Evolutionary conservation across 345 rosid genomes (phyloP), one percentile per base, ranked within the genome.

Genomic region (Lenwebbia sp.): DNA sequence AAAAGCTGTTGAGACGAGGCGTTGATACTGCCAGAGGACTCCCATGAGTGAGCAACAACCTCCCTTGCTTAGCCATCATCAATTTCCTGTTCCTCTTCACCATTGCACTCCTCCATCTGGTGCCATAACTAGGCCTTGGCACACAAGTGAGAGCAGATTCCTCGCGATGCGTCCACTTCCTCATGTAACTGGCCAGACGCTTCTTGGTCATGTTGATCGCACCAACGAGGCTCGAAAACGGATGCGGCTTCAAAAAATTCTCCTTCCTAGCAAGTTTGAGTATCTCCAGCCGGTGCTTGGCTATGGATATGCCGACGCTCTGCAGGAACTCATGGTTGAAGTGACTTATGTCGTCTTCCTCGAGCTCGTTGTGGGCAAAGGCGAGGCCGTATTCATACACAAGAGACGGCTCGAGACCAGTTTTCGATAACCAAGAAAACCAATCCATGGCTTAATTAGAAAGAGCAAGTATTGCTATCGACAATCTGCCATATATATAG

Each of bases 311-410:
- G 14, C 99, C 99, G 91, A 97, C 94, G 98, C 99, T 97, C 23
- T 94, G 99, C 47, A 97, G 96, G 89, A 95, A 96, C 85, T 97
- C 99, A 84, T 97, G 99, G 93, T 93, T 94, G 92, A 97, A 95
- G 92, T 94, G 92, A 57, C 91, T 83, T 49, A 94, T 88, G 84
- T 97, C 99, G 47, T 93, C 98, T 85, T 92, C 92, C 84, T 94
- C 98, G 60, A 97, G 98, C 97, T 97, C 98, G 83, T 97, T 96
- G 83, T 95, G 92, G 28, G 95, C 86, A 82, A 97, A 95, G 37
- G 95, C 88, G 83, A 95, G 94, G 65, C 95, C 94, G 83, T 96
- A 96, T 75, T 97, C 98, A 83, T 97, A 94, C 30, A 97, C 92
- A 1, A 95, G 94, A 9, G 95, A 91, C 40, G 96, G 93, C 75